Base-by-base conservation (phyloP, 1,284 basidiomycete genomes). In the Porogramme epimiltina region DNA sequence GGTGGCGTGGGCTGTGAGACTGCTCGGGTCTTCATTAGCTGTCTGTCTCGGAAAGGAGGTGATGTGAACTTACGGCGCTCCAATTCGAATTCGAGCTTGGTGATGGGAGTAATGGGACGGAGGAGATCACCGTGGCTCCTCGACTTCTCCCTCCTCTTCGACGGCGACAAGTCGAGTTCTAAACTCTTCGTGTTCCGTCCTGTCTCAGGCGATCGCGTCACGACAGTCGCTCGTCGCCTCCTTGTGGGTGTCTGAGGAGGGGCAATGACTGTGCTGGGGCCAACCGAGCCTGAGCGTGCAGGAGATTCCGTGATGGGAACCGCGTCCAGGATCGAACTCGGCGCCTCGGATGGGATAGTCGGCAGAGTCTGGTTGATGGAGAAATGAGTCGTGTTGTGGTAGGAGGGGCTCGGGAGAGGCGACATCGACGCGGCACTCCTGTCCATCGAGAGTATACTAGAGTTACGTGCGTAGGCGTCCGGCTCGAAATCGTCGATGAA, bases 161-260 rank as follows among this genome's bases (percentile, higher is more conserved):
- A 82, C n/a, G 83, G 83, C 19, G 81, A 80, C 37, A 69, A 58
- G 28, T 75, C 68, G 18, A 71, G 60, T 41, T 76, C 75, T 46
- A 73, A 48, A 31, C 57, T 66, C 25, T 49, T 48, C 43, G 52
- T 62, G 48, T 47, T 48, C 54, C 55, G 49, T 62, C 58, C 44
- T 47, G 68, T 70, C 47, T 78, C 75, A 3, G 84, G 85, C 0
- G 85, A 84, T 20, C 74, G 71, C 31, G 81, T 79, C 15, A 83
- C 80, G 52, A 89, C 81, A 2, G 87, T 89, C 24, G 83, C 84
- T 6, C 87, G 78, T 33, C 87, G 79, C 54, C 70, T 74, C 46
- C 83, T 51, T n/a, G 62, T 58, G 13, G 62, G 62, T 2, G 63
- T 62, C 54, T 56, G 51, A 3, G 77, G 19, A 52, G 55, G 40